Conservation (phyloP, 352 stramenopile species). For the Globisporangium cylindrosporum region DNA sequence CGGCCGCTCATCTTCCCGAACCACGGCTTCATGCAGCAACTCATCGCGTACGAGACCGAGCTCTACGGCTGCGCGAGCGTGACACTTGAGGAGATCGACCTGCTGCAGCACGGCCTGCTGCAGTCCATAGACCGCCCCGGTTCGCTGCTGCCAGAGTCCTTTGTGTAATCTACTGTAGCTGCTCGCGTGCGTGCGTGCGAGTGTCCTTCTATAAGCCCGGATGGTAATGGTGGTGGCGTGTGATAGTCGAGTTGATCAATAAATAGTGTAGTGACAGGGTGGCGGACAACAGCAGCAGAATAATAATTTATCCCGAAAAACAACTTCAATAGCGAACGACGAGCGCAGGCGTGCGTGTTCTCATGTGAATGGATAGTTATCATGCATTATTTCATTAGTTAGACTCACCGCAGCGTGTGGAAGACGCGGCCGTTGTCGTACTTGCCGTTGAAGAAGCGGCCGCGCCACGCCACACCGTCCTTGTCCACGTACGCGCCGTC, state of each 20-base stretch:
- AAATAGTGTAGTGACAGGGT: not conserved
- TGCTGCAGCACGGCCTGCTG: constrained; percentile 64
- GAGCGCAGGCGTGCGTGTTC: not conserved
- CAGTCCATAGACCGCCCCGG: constrained; percentile 53
- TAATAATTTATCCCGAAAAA: constrained; percentile 12
- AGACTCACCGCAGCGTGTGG: constrained; percentile 58
- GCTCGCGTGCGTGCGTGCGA: not conserved
- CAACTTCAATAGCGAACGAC: not conserved
- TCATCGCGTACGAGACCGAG: constrained; percentile 61
- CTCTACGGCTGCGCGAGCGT: constrained; percentile 75
- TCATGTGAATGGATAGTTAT: not conserved
- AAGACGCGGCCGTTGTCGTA: constrained; percentile 84
- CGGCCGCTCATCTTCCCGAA: constrained; percentile 80
- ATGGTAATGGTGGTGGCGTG: not conserved
- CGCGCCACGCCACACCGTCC: constrained; percentile 68
- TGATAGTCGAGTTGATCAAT: not conserved
- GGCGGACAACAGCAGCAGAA: not conserved
- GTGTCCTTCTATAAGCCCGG: not conserved
- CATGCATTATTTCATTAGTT: not conserved
- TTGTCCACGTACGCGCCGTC: constrained; percentile 67
- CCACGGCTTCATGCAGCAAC: constrained; percentile 73
- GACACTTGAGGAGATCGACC: constrained; percentile 55
- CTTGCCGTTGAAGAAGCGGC: constrained; percentile 78
- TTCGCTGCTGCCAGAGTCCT: constrained; percentile 49
- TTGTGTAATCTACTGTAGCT: constrained; percentile 19